phyloP scores from a whole-genome alignment of 176 grass and related monocot species.

The Miscanthus lutarioriparius region DNA sequence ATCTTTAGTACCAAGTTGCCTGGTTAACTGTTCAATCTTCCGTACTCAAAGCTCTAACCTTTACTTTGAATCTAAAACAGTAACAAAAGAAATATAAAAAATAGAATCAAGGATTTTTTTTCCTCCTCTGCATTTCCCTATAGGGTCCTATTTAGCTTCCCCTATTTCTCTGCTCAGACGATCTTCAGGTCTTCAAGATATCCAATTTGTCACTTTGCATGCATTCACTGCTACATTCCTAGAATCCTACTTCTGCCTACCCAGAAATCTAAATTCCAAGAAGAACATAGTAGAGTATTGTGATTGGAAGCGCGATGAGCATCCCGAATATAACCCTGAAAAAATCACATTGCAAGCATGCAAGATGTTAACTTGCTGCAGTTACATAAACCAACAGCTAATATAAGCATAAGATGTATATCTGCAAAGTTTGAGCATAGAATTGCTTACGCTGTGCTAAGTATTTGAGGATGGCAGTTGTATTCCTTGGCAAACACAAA shows the following conservation, averaged over 20 bases:
- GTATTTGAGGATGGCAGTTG: constrained; percentile 95
- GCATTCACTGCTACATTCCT: constrained; percentile 27
- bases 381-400: too few relatives aligned
- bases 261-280: constrained; percentile 62
- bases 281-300: constrained; percentile 92
- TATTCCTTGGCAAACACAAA: constrained; percentile 99
- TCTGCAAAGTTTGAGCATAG: background rate
- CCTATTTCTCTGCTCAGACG: constrained; percentile 27
- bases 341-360: background rate
- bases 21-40: constrained; percentile 30
- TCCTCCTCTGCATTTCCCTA: constrained; percentile 41
- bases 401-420: background rate
- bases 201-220: background rate
- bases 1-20: constrained; percentile 52
- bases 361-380: background rate
- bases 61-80: constrained; percentile 66
- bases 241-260: constrained; percentile 40
- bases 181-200: constrained; percentile 39
- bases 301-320: constrained; percentile 90
- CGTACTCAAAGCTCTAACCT: constrained; percentile 46
- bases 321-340: constrained; percentile 96
- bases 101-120: constrained; percentile 24
- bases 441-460: constrained; percentile 86
- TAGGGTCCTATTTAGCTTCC: constrained; percentile 45
- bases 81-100: constrained; percentile 39